Evolutionary conservation across 371 early-diverging fungal genomes (phyloP), one percentile per base, ranked within the genome.

Genomic region (Actinomucor elegans): DNA sequence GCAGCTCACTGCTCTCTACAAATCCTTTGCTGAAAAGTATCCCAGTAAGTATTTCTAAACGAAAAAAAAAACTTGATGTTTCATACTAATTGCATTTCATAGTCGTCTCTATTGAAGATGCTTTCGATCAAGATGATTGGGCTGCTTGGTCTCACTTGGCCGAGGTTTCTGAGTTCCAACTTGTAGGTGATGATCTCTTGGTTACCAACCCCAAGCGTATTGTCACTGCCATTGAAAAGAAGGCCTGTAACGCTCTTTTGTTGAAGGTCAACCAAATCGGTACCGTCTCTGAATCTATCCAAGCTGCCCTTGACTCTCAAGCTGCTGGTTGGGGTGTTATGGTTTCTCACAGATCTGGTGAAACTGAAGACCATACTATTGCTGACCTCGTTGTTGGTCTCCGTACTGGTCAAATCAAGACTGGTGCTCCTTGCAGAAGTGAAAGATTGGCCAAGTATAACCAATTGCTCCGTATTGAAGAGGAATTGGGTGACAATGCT

Each of bases 241-340:
- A 92, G 84, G 80, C 97, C 47, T 95, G 96, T 88, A 96, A 94
- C 70, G 96, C 90, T 28, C 84, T 99, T 28, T 81, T 99, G 61
- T 87, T 99, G 63, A 99, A 99, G 87, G 97, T 98, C 57, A 99
- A 99, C 89, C 99, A 99, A 79, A 98, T 99, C 77, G 99, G 99
- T 61, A 92, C 95, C 52, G 87, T 99, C 37, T 92, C 93, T 61
- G 99, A 99, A 81, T 89, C 93, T 46, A 96, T 99, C 75, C 75
- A 90, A 54, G 81, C 86, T 55, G 87, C 90, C 56, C 67, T 75
- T 53, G 77, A 88, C 66, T 77, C 90, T 52, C 84, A 87, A 72
- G 36, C 50, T 23, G 90, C 90, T 53, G 94, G 94, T 55, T 97
- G 99, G 98, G 97, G 97, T 69, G 93, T 96, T 68, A 99, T 99